Conservation (phyloP, 2,329 filamentous ascomycete genomes). For the Elsinoe arachidis region DNA sequence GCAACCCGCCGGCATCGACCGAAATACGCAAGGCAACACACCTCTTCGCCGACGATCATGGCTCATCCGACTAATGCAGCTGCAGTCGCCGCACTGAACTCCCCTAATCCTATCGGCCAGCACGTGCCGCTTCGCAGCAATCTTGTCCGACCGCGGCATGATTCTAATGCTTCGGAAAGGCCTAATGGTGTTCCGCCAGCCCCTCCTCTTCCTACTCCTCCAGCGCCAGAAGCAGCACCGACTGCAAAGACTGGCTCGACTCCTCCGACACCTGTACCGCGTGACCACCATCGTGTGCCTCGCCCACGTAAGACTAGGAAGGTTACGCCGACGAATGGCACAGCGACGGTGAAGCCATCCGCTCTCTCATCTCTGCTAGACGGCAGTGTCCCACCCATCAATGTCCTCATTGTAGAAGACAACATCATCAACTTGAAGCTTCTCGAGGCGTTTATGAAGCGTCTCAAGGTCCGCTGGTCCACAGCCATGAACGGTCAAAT, state of each 20-base stretch:
- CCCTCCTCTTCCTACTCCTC: constrained; percentile 49
- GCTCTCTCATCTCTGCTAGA: constrained; percentile 49
- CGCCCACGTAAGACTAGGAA: constrained; percentile 15
- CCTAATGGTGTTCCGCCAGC: constrained; percentile 33
- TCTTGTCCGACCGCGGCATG: constrained; percentile 28
- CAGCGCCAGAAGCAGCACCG: constrained; percentile 30
- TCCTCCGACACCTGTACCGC: constrained; percentile 22
- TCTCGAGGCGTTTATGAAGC: constrained; percentile 89
- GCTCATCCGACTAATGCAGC: constrained; percentile 30
- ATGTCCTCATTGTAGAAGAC: constrained; percentile 94
- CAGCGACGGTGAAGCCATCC: constrained; percentile 40
- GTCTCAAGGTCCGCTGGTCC: constrained; percentile 90
- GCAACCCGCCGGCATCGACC: constrained; percentile 45
- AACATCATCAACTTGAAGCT: constrained; percentile 96
- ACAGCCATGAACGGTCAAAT: constrained; percentile 94
- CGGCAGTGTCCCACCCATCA: constrained; percentile 84
- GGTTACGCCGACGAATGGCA: constrained; percentile 19
- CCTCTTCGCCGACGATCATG: constrained; percentile 68
- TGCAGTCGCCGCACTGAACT: constrained; percentile 19
- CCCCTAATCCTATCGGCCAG: constrained; percentile 32
- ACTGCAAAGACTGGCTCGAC: constrained; percentile 20
- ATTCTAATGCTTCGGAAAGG: constrained; percentile 36
- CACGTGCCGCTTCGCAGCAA: constrained; percentile 23
- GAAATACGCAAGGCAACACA: constrained; percentile 61
- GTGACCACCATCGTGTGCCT: constrained; percentile 13